Conservation (phyloP, 352 stramenopile genomes). For the Globisporangium nunn region DNA sequence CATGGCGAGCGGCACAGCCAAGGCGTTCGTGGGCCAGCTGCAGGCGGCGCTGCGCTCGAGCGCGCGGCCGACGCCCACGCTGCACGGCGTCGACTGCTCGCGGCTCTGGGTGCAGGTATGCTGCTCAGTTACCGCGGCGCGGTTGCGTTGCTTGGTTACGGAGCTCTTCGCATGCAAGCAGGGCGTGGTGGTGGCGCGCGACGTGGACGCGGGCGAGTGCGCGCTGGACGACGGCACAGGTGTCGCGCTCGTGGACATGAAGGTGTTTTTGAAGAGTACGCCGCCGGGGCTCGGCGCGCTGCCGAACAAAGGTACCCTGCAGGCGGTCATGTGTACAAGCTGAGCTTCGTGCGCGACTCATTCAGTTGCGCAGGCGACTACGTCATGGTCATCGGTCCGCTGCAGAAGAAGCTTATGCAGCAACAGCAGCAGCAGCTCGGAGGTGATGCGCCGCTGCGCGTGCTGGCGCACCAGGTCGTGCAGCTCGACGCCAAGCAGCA, state of each 20-base stretch:
- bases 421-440: slow-evolving; percentile 2
- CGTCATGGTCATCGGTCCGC: slow-evolving; percentile 72
- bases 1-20: slow-evolving; percentile 25
- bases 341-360: too few relatives aligned
- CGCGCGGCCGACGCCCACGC: slow-evolving; percentile 30
- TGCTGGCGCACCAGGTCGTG: slow-evolving; percentile 60
- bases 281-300: slow-evolving; percentile 33
- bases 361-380: slow-evolving; percentile 34
- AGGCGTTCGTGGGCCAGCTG: slow-evolving; percentile 58
- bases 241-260: slow-evolving; percentile 46
- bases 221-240: slow-evolving; percentile 74
- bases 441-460: slow-evolving; percentile 10
- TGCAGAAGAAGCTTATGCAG: slow-evolving; percentile 30
- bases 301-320: slow-evolving; percentile 25
- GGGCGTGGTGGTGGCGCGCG: slow-evolving; percentile 45
- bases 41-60: slow-evolving; percentile 30
- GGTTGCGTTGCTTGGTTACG: not conserved
- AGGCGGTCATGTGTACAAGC: too few relatives aligned
- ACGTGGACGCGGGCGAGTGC: slow-evolving; percentile 29
- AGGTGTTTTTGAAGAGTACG: slow-evolving; percentile 56
- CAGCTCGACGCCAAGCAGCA: slow-evolving; percentile 45
- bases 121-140: not conserved
- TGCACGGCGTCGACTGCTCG: slow-evolving; percentile 53
- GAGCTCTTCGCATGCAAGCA: slow-evolving; percentile 5
- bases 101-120: slow-evolving; percentile 74